A percentile compares a stretch with the other conserved stretches of the same genome.
Conservation (phyloP, 331 rosid species). For the Cydonia oblonga region DNA sequence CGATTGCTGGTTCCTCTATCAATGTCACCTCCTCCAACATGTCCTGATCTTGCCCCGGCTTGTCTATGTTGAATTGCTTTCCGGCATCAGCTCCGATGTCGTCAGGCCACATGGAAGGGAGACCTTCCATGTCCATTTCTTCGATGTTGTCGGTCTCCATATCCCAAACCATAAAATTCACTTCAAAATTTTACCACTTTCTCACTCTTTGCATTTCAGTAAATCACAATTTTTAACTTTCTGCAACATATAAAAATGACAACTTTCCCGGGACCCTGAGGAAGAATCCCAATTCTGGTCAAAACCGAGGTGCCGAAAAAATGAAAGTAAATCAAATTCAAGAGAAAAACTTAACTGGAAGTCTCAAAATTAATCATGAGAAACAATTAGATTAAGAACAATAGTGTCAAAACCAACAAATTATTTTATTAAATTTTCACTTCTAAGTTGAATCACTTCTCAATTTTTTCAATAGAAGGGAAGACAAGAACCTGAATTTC, state of each 20-base stretch:
- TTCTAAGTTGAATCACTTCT: neutral
- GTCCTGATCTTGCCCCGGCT: slow-evolving; percentile 77
- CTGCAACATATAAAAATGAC: neutral
- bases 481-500: neutral
- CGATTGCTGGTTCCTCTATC: slow-evolving; percentile 65
- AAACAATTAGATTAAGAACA: neutral
- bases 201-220: slow-evolving; percentile 6
- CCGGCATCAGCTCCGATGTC: slow-evolving; percentile 65
- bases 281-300: neutral
- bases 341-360: neutral
- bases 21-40: slow-evolving; percentile 79
- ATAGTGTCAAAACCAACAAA: neutral
- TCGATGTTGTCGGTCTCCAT: slow-evolving; percentile 70
- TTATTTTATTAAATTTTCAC: neutral
- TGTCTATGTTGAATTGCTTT: slow-evolving; percentile 83
- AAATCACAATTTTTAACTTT: neutral
- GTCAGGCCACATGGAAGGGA: slow-evolving; percentile 98
- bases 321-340: neutral
- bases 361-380: neutral
- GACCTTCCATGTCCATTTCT: slow-evolving; percentile 72
- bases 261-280: neutral
- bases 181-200: neutral
- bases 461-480: neutral
- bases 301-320: neutral
- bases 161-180: slow-evolving; percentile 62